Base-by-base conservation (phyloP, 1,284 basidiomycete species). In the Microbotryum lychnidis-dioicae region DNA sequence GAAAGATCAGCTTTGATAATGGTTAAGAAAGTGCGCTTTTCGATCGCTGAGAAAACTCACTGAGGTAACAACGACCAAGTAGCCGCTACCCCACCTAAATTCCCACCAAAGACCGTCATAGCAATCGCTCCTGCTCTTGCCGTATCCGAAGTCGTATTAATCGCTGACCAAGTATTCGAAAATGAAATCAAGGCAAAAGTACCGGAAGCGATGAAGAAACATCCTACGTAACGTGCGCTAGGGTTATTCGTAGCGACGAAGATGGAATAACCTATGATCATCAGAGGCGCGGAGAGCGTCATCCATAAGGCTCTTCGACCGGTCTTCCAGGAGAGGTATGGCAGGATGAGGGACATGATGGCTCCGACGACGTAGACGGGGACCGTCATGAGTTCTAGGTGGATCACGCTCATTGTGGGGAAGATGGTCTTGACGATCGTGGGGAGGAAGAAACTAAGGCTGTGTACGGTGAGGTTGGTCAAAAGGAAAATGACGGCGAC, bases 331-430 rank as follows among this genome's bases (percentile, higher is more conserved):
- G 72, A 61, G 3, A 60, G 10, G 53, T 69, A 74, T 18, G 73
- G 67, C 16, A 73, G 50, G 20, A 61, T 27, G 10, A 76, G 47
- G 2, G 70, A 69, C 23, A 69, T 68, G 21, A 70, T 50, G 2
- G 71, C 74, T 2, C 74, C 74, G 9, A 70, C 71, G 10, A 75
- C 60, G 57, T 74, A 73, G 6, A 74, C 74, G 0, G 75, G 75
- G 2, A 76, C 75, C 9, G 74, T 75, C 42, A 71, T 62, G 6
- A 76, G 69, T 50, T 76, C 74, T 57, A 73, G 70, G 10, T 70
- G 54, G 42, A 74, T 69, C 4, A 70, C 67, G 0, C 67, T 66
- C 25, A 68, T 57, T 9, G 61, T 62, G 1, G 75, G 74, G 65
- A 70, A 76, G 58, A 75, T 71, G 3, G 66, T 70, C 0, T 59